These are phyloP conservation scores for Blastobotrys illinoisensis DNA, from an alignment of 1,139 yeast species.

Conservation along the genomic window DNA sequence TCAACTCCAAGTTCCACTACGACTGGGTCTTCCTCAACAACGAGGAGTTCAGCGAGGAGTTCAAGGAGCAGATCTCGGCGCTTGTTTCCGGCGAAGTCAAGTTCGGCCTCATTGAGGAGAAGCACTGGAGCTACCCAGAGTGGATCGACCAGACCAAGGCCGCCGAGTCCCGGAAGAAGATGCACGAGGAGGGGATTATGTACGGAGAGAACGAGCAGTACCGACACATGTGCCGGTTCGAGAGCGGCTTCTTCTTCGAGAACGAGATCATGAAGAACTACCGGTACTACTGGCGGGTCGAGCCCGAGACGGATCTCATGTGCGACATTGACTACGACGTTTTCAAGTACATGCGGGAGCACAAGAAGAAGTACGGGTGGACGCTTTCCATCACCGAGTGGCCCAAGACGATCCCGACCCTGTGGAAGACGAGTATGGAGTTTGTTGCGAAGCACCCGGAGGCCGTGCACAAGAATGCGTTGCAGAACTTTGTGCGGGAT, in stretches of 20 bases:
- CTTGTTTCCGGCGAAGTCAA: constrained; percentile 56
- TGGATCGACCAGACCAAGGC: constrained; percentile 61
- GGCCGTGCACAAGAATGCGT: constrained; percentile 55
- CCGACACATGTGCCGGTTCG: constrained; percentile 73
- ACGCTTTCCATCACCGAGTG: constrained; percentile 62
- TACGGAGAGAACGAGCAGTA: constrained; percentile 61
- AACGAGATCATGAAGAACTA: constrained; percentile 50
- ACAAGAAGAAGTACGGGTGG: constrained; percentile 59
- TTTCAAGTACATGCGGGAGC: constrained; percentile 55
- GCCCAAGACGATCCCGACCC: constrained; percentile 49
- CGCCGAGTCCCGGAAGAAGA: constrained; percentile 40
- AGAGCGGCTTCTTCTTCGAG: constrained; percentile 59
- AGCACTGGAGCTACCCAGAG: constrained; percentile 71
- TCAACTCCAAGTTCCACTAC: constrained; percentile 60
- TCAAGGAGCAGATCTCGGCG: constrained; percentile 43
- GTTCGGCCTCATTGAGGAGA: constrained; percentile 56
- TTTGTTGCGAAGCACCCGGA: constrained; percentile 46
- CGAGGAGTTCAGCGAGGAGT: constrained; percentile 52
- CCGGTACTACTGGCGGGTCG: constrained; percentile 70
- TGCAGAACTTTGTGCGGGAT: constrained; percentile 66
- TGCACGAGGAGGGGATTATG: constrained; percentile 47
- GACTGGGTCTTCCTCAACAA: constrained; percentile 81
- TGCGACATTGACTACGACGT: constrained; percentile 66
- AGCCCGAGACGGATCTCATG: constrained; percentile 55
- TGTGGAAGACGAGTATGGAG: constrained; percentile 51